Percentiles rank a stretch among this genome's conserved stretches.
These are phyloP conservation scores for Solanum pennellii DNA, from an alignment of 257 asterid genomes.

Conservation along the genomic window DNA sequence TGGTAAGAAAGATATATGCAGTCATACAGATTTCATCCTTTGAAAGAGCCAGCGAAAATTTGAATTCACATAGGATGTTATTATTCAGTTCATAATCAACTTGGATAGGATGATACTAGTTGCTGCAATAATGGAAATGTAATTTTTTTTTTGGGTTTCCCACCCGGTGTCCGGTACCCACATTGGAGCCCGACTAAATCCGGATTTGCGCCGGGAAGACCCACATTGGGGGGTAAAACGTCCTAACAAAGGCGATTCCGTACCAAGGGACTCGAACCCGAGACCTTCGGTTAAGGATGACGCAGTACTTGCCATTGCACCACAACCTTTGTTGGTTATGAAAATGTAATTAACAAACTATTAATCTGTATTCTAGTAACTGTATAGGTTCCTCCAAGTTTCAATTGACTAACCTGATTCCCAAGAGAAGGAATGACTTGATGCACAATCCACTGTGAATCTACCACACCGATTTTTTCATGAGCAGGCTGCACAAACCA, in stretches of 20 bases:
- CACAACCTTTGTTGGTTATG: too few species aligned
- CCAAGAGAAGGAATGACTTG: conserved; percentile 99
- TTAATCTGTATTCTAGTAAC: neutral
- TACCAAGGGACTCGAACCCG: too few species aligned
- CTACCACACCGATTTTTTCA: conserved; percentile 97
- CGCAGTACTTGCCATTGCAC: too few species aligned
- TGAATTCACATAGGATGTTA: neutral
- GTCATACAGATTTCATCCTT: neutral
- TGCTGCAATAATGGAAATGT: neutral
- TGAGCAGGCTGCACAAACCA: conserved; percentile 80
- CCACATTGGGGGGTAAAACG: too few species aligned
- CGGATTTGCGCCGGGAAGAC: too few species aligned
- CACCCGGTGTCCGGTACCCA: too few species aligned
- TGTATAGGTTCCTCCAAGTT: neutral
- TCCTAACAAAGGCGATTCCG: too few species aligned
- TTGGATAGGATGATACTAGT: neutral
- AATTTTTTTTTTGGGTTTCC: neutral
- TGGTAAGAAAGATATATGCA: neutral
- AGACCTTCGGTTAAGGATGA: too few species aligned
- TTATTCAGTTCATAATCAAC: neutral
- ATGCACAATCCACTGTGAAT: conserved; percentile 98
- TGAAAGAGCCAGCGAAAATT: neutral
- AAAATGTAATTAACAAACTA: neutral
- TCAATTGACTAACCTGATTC: conserved; percentile 64
- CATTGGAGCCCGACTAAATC: too few species aligned